Percentiles rank a stretch among this genome's conserved stretches.
Evolutionary conservation across 2,329 filamentous ascomycete species (phyloP).

Genomic region (Diaporthe destruens): DNA sequence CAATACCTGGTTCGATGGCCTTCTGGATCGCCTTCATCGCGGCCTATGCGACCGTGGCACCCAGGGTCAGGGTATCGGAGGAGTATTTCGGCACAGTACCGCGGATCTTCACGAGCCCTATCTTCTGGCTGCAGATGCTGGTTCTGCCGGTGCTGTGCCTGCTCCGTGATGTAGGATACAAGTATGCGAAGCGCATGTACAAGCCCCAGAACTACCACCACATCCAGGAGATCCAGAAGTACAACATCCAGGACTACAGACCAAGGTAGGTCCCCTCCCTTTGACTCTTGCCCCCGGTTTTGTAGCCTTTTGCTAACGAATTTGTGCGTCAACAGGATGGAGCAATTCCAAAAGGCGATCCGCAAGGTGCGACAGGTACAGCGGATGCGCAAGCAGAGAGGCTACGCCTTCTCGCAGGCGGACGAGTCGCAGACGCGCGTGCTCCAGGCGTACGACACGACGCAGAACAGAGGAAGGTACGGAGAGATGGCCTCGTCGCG

Average conservation of each 20-base stretch:
- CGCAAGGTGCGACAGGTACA: constrained; percentile 98
- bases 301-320: background rate
- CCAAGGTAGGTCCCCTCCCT: constrained; percentile 75
- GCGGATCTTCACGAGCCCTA: constrained; percentile 80
- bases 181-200: constrained; percentile 98
- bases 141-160: constrained; percentile 86
- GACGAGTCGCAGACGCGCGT: constrained; percentile 96
- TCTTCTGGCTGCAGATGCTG: constrained; percentile 93
- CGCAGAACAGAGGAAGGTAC: constrained; percentile 88
- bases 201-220: constrained; percentile 96
- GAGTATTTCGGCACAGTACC: constrained; percentile 91
- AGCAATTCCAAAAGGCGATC: constrained; percentile 99
- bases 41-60: constrained; percentile 87
- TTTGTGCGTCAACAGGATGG: constrained; percentile 75
- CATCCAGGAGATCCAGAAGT: constrained; percentile 99
- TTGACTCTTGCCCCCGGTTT: background rate
- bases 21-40: constrained; percentile 94
- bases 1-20: constrained; percentile 91
- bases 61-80: constrained; percentile 81
- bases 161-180: constrained; percentile 92
- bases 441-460: constrained; percentile 97
- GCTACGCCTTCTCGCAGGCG: constrained; percentile 97
- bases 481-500: constrained; percentile 84
- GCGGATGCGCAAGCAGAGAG: constrained; percentile 98
- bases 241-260: constrained; percentile 99